Base-by-base conservation (phyloP, 1,284 basidiomycete species). In the Microbotryum saponariae region DNA sequence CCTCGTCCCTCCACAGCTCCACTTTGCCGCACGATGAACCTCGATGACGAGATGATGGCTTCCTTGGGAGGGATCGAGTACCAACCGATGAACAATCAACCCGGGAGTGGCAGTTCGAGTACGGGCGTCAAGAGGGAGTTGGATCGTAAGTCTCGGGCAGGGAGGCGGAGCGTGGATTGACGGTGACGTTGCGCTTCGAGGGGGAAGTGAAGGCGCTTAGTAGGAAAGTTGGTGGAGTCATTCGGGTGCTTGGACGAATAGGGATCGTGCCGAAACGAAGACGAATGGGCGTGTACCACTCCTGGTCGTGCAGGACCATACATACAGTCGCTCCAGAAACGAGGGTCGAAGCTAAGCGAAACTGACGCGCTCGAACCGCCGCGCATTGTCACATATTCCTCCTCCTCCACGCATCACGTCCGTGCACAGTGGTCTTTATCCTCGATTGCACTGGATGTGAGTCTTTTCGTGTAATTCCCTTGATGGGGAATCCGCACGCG, bases 381-480 rank as follows among this genome's bases (percentile, higher is more conserved):
- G 44, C 20, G 18, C 31, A 20, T n/a, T 3, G 9, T 2, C 14
- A n/a, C 21, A 4, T 45, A 25, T 25, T 25, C 25, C 25, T 31
- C 9, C 31, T 31, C 31, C n/a, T 25, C 27, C 31, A 12, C 21
- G 9, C 31, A 3, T 29, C 37, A 4, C 21, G 53, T 9, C 16
- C 16, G 18, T 54, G 45, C 14, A 4, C 58, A 69, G 83, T 94
- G 84, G 73, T 91, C 84, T 80, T 79, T 78, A 84, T 94, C 29
- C 88, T 93, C 74, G 91, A 94, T 76, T 92, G 89, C 75, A 94
- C 91, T 3, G 91, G 91, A 18, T 77, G 64, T 27, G 6, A 6
- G 27, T 27, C 27, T 27, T 4, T 27, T 27, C 6, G 5, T 27
- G 6, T 27, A 6, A 27, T 27, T 6, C 27, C 6, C 27, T 6